These are phyloP conservation scores for Pythium aquatile DNA, from an alignment of 352 stramenopile species.

Conservation along the genomic window DNA sequence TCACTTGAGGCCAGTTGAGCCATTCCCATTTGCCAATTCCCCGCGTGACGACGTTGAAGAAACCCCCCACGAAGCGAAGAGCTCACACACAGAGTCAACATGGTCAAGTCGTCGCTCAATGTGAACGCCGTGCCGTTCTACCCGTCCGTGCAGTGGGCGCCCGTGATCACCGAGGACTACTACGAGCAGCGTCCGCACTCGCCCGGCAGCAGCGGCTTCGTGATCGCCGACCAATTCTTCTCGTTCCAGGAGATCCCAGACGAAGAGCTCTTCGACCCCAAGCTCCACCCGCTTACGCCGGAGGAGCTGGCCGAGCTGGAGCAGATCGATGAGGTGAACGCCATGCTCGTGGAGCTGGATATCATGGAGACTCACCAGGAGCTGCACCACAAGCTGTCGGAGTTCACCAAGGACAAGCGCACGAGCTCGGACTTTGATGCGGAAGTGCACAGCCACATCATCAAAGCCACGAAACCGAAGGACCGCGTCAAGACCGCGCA, in stretches of 20 bases:
- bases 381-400: conserved; percentile 50
- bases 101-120: conserved; percentile 31
- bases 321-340: conserved; percentile 79
- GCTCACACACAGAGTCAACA: not conserved
- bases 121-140: conserved; percentile 60
- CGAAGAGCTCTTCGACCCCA: conserved; percentile 75
- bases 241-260: conserved; percentile 56
- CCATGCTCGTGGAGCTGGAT: conserved; percentile 73
- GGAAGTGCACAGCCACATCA: conserved; percentile 56
- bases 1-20: not conserved
- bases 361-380: conserved; percentile 80
- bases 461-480: conserved; percentile 49
- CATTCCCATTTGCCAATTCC: conserved; percentile 7
- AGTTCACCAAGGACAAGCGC: conserved; percentile 59
- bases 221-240: conserved; percentile 60
- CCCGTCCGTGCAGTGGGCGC: conserved; percentile 54
- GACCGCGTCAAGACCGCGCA: conserved; percentile 34
- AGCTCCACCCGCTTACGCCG: conserved; percentile 53
- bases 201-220: conserved; percentile 56
- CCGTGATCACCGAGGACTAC: conserved; percentile 62
- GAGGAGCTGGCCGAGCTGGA: conserved; percentile 69
- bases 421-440: conserved; percentile 52
- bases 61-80: not conserved
- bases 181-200: conserved; percentile 60
- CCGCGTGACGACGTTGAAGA: conserved; percentile 6